Conservation (phyloP, 2,329 filamentous ascomycete species). For the Blumeria graminis region DNA sequence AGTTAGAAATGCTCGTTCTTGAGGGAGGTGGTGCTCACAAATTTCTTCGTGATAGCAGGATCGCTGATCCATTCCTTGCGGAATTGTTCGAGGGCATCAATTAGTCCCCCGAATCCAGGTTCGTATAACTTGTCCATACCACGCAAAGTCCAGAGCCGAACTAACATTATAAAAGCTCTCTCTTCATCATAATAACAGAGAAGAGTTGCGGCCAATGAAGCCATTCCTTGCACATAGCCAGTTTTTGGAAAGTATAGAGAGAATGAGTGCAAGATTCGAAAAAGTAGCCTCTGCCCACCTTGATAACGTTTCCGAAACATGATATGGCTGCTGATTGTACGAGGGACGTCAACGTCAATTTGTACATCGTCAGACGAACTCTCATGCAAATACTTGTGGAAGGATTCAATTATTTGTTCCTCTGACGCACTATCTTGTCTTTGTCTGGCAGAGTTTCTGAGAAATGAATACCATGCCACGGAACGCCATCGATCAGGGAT, state of each 20-base stretch:
- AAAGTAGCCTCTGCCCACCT: constrained; percentile 75
- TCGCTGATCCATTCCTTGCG: constrained; percentile 58
- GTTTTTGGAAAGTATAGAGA: constrained; percentile 77
- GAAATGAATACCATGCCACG: constrained; percentile 85
- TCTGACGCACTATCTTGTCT: constrained; percentile 38
- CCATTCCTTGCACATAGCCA: constrained; percentile 97
- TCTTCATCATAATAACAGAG: constrained; percentile 96
- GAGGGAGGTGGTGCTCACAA: constrained; percentile 30
- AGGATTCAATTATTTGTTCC: constrained; percentile 45
- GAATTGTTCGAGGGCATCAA: constrained; percentile 68
- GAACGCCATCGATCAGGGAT: constrained; percentile 90
- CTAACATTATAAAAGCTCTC: constrained; percentile 81
- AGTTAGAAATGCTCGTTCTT: constrained; percentile 2
- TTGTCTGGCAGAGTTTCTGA: constrained; percentile 49
- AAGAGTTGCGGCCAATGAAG: constrained; percentile 70
- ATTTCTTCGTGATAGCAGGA: constrained; percentile 54
- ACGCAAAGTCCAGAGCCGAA: constrained; percentile 76
- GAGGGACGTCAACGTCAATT: constrained; percentile 88
- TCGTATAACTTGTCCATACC: constrained; percentile 69
- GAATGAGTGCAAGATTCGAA: constrained; percentile 76
- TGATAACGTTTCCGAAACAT: constrained; percentile 89
- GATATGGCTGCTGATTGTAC: constrained; percentile 85
- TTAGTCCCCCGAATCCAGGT: constrained; percentile 63
- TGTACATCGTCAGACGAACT: constrained; percentile 80
- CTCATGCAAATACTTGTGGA: constrained; percentile 46